Evolutionary conservation across 2,329 filamentous ascomycete genomes (phyloP).

Genomic region (Didymella segeticola): DNA sequence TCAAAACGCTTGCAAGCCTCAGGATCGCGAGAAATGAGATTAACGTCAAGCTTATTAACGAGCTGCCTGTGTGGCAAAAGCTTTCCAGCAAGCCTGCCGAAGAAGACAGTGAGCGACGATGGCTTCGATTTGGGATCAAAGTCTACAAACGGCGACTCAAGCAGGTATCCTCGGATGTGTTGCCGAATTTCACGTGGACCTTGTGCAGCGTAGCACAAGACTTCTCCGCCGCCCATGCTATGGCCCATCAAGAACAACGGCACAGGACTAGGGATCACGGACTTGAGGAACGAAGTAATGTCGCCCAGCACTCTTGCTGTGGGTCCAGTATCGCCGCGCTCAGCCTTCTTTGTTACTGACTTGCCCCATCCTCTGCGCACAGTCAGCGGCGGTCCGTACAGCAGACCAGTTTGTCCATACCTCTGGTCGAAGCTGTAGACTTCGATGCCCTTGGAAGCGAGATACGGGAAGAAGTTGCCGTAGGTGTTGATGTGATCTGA

Average conservation of each 20-base stretch:
- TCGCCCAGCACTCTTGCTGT: constrained; percentile 77
- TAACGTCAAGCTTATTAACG: constrained; percentile 68
- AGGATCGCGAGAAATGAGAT: constrained; percentile 71
- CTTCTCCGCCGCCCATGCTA: constrained; percentile 87
- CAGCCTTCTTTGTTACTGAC: constrained; percentile 65
- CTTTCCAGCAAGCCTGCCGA: constrained; percentile 71
- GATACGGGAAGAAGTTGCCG: constrained; percentile 72
- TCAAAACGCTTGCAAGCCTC: constrained; percentile 66
- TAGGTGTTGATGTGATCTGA: constrained; percentile 75
- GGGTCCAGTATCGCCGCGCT: constrained; percentile 76
- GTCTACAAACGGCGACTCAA: constrained; percentile 80
- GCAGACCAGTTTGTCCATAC: constrained; percentile 38
- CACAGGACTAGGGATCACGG: constrained; percentile 59
- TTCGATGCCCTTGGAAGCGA: constrained; percentile 76
- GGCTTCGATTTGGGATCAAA: constrained; percentile 73
- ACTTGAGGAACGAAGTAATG: constrained; percentile 75
- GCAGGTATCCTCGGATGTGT: constrained; percentile 74
- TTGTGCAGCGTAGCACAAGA: constrained; percentile 64
- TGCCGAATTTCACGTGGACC: constrained; percentile 60
- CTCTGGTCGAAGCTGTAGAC: constrained; percentile 81
- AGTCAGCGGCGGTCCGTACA: constrained; percentile 14
- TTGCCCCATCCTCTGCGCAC: constrained; percentile 78
- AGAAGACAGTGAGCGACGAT: constrained; percentile 65
- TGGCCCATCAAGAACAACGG: constrained; percentile 89
- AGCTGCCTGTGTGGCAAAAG: constrained; percentile 73